Evolutionary conservation across 2,329 filamentous ascomycete genomes (phyloP).

Genomic region (Huntiella savannae): DNA sequence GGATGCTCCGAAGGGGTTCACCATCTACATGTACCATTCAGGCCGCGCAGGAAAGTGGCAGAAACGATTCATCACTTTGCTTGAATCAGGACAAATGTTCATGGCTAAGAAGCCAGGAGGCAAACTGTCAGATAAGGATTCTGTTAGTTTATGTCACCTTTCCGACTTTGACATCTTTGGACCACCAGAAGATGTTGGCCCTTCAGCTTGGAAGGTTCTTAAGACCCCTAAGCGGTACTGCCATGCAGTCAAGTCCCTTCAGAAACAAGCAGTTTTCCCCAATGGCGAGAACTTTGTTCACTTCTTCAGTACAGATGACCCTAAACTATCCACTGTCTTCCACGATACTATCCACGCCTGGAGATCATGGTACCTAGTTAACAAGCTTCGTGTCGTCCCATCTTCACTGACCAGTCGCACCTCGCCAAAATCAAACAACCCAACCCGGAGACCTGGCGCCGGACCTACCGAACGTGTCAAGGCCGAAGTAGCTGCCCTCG

Average conservation of each 20-base stretch:
- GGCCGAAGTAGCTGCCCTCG: conserved; percentile 9
- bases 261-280: conserved; percentile 69
- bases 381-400: conserved; percentile 33
- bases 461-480: background rate
- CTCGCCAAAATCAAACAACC: conserved; percentile 7
- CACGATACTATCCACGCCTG: conserved; percentile 55
- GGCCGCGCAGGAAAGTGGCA: conserved; percentile 73
- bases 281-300: conserved; percentile 76
- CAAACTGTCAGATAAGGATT: conserved; percentile 43
- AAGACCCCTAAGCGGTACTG: conserved; percentile 72
- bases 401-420: conserved; percentile 18
- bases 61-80: conserved; percentile 61
- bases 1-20: conserved; percentile 45
- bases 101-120: conserved; percentile 52
- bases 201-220: conserved; percentile 36
- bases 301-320: conserved; percentile 71
- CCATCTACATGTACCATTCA: conserved; percentile 60
- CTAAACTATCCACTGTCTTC: conserved; percentile 45
- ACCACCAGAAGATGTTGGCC: conserved; percentile 30
- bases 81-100: conserved; percentile 51
- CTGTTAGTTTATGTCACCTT: conserved; percentile 57
- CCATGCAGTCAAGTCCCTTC: conserved; percentile 80
- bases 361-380: conserved; percentile 82
- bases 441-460: background rate
- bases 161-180: conserved; percentile 86